Conservation (phyloP, 2,329 filamentous ascomycete genomes). For the Diaporthe australafricana region DNA sequence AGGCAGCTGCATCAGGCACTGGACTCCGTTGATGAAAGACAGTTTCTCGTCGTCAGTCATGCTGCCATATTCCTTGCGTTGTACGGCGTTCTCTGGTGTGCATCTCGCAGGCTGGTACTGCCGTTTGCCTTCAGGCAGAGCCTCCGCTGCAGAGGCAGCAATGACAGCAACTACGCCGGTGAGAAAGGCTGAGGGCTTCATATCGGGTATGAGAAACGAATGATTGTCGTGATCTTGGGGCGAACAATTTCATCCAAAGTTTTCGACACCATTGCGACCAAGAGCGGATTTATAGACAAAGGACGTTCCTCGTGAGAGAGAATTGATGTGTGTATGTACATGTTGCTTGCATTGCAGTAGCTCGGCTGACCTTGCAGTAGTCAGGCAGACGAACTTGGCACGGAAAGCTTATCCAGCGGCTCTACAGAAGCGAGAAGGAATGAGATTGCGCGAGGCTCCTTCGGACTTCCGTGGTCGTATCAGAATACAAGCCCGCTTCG, state of each 20-base stretch:
- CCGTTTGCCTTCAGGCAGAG: background rate
- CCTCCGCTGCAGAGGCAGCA: background rate
- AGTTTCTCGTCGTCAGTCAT: conserved; percentile 28
- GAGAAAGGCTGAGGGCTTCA: background rate
- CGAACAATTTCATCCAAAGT: background rate
- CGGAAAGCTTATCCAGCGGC: background rate
- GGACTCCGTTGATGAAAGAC: conserved; percentile 50
- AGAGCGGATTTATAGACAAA: background rate
- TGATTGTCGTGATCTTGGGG: background rate
- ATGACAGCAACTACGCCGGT: background rate
- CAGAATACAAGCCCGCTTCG: background rate
- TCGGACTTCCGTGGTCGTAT: conserved; percentile 17
- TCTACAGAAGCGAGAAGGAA: background rate
- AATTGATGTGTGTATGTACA: background rate
- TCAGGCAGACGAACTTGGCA: background rate
- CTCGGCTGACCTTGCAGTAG: conserved; percentile 18
- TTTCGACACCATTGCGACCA: background rate
- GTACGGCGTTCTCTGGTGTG: conserved; percentile 16
- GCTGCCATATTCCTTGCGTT: conserved; percentile 34
- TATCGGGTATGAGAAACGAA: background rate
- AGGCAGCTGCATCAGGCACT: conserved; percentile 50
- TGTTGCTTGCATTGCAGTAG: background rate
- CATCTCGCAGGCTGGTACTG: background rate
- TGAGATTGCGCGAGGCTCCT: background rate
- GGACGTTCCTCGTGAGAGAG: background rate